Conservation (phyloP, 768 basidiomycete species). For the Kwoniella botswanensis region DNA sequence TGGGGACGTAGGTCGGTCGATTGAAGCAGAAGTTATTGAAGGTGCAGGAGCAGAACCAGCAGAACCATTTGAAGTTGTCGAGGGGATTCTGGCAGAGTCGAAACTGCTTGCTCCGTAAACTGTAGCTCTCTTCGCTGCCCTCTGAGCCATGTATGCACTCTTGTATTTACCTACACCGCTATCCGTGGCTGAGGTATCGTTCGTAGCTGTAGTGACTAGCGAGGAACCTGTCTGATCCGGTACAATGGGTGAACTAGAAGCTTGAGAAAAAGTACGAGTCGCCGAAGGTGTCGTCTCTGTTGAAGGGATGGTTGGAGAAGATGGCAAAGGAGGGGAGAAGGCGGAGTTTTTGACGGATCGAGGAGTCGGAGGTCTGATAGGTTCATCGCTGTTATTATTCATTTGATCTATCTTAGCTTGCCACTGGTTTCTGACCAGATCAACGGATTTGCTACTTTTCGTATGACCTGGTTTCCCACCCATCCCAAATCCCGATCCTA, state of each 20-base stretch:
- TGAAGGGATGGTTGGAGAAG: constrained; percentile 18
- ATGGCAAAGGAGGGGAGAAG: constrained; percentile 27
- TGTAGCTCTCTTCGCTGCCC: constrained; percentile 28
- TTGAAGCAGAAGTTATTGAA: background rate
- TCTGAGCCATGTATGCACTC: constrained; percentile 32
- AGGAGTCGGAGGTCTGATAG: constrained; percentile 21
- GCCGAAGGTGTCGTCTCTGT: constrained; percentile 8
- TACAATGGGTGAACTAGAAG: constrained; percentile 16
- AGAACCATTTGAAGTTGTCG: constrained; percentile 21
- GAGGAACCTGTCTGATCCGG: constrained; percentile 36
- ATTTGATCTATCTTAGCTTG: constrained; percentile 40
- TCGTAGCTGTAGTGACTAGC: constrained; percentile 13
- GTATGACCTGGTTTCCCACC: constrained; percentile 25
- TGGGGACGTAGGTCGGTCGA: constrained; percentile 29
- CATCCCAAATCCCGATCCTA: constrained; percentile 33
- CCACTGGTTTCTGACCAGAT: constrained; percentile 48
- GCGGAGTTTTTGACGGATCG: constrained; percentile 16
- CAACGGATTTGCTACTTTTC: constrained; percentile 34
- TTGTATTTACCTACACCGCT: constrained; percentile 19
- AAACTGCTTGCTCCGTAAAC: constrained; percentile 21
- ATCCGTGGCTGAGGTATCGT: constrained; percentile 15
- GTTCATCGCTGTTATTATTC: constrained; percentile 6
- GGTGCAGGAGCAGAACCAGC: constrained; percentile 10
- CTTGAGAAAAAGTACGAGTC: constrained; percentile 9
- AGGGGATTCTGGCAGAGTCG: constrained; percentile 14